Percentiles rank a stretch among this genome's conserved stretches.
Evolutionary conservation across 164 flowering plant species (phyloP).

Genomic region (Chloranthus sessilifolius): DNA sequence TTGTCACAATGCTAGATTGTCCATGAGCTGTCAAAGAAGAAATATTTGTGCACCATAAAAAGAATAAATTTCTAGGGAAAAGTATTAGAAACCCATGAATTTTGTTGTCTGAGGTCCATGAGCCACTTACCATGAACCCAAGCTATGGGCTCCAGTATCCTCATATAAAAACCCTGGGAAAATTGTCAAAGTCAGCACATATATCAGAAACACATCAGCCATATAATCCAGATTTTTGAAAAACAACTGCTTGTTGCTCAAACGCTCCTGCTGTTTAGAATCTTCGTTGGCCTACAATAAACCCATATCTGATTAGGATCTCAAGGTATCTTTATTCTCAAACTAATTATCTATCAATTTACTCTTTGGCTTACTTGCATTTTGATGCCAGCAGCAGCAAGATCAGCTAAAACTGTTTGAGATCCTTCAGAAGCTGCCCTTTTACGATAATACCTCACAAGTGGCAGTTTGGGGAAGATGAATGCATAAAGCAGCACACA

Average conservation of each 20-base stretch:
- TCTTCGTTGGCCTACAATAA: conserved; percentile 22
- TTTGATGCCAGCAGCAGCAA: conserved; percentile 18
- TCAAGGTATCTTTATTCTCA: no score
- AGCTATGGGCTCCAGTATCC: conserved; percentile 45
- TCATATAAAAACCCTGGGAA: conserved; percentile 61
- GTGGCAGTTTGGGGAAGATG: conserved; percentile 19
- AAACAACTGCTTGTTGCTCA: conserved; percentile 40
- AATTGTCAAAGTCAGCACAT: conserved; percentile 52
- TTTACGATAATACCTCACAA: conserved; percentile 18
- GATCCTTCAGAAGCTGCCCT: conserved; percentile 23
- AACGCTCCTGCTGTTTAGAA: conserved; percentile 17
- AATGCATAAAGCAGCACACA: conserved; percentile 20
- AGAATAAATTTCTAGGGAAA: background rate
- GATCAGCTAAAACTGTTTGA: conserved; percentile 19
- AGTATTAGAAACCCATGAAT: background rate
- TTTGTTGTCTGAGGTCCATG: background rate
- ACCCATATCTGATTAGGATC: background rate
- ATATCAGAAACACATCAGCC: conserved; percentile 40
- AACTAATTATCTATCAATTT: no score
- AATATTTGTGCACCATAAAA: no score
- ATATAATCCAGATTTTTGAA: conserved; percentile 43
- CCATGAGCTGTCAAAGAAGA: no score
- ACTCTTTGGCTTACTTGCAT: conserved; percentile 12
- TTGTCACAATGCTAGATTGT: no score
- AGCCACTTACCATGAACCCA: conserved; percentile 43